Conservation (phyloP, 2,329 filamentous ascomycete genomes). For the Dactylonectria macrodidyma region DNA sequence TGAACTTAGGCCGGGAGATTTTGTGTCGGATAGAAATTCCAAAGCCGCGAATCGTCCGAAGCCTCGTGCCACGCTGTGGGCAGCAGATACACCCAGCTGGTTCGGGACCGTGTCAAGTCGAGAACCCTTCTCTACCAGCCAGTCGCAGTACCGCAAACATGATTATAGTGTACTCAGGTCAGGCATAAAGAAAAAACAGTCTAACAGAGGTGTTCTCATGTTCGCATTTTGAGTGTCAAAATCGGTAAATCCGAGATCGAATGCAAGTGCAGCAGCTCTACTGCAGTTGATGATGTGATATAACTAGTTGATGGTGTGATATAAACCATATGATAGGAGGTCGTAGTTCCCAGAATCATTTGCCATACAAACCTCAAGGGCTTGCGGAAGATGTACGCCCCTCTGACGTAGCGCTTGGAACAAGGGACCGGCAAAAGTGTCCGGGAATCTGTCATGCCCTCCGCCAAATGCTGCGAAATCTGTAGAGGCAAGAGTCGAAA, state of each 20-base stretch:
- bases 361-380: not conserved
- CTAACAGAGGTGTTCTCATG: not conserved
- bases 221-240: not conserved
- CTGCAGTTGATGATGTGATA: not conserved
- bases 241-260: not conserved
- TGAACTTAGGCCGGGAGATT: not conserved
- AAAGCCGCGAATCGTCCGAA: not conserved
- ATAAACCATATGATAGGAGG: not conserved
- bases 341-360: too few species aligned
- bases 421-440: not conserved
- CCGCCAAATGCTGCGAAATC: not conserved
- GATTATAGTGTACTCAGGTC: not conserved
- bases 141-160: not conserved
- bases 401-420: not conserved
- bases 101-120: not conserved
- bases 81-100: not conserved
- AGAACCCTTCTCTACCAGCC: not conserved
- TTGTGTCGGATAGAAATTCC: not conserved
- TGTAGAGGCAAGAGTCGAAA: not conserved
- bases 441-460: not conserved
- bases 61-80: not conserved
- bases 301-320: not conserved
- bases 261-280: not conserved
- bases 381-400: not conserved
- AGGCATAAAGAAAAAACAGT: not conserved